These are phyloP conservation scores for Fusarium neocosmosporiellum DNA, from an alignment of 2,329 filamentous ascomycete genomes.

Conservation along the genomic window DNA sequence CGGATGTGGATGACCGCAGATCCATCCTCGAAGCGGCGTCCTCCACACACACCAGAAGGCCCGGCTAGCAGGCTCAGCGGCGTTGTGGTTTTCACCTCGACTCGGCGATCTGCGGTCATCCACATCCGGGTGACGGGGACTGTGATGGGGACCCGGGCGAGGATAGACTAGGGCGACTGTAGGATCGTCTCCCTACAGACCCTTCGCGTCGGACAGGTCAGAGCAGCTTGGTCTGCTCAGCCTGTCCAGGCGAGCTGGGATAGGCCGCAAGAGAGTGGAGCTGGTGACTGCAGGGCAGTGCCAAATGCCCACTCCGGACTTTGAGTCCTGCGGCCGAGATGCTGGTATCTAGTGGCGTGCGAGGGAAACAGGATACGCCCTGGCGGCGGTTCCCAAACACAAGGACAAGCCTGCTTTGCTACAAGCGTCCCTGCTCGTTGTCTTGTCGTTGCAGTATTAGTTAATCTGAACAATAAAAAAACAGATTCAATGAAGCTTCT, in stretches of 20 bases:
- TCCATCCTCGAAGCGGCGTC: no score
- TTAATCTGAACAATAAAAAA: conserved; percentile 53
- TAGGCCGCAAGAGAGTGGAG: conserved; percentile 29
- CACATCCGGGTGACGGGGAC: conserved; percentile 18
- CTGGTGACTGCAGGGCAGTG: conserved; percentile 38
- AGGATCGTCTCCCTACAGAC: conserved; percentile 45
- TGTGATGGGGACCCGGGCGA: conserved; percentile 18
- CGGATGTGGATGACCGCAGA: conserved; percentile 21
- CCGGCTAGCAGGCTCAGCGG: conserved; percentile 41
- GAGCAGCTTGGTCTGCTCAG: conserved; percentile 34
- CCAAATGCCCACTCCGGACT: conserved; percentile 30
- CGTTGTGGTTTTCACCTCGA: conserved; percentile 28
- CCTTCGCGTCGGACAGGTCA: conserved; percentile 17
- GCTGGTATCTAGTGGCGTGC: conserved; percentile 49
- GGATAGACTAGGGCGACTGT: conserved; percentile 38
- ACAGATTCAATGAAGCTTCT: conserved; percentile 35
- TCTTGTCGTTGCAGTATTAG: conserved; percentile 56
- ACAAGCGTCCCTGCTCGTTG: conserved; percentile 53
- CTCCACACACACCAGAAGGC: conserved; percentile 36
- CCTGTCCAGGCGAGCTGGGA: conserved; percentile 10
- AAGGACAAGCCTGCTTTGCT: conserved; percentile 51
- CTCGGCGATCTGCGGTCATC: conserved; percentile 22
- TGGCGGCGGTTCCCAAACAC: conserved; percentile 45
- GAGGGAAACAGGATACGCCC: conserved; percentile 42
- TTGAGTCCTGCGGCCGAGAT: conserved; percentile 44